A percentile compares a stretch with the other conserved stretches of the same genome.
phyloP scores from a whole-genome alignment of 2,329 filamentous ascomycete genomes.

The Cladosporium sp. region DNA sequence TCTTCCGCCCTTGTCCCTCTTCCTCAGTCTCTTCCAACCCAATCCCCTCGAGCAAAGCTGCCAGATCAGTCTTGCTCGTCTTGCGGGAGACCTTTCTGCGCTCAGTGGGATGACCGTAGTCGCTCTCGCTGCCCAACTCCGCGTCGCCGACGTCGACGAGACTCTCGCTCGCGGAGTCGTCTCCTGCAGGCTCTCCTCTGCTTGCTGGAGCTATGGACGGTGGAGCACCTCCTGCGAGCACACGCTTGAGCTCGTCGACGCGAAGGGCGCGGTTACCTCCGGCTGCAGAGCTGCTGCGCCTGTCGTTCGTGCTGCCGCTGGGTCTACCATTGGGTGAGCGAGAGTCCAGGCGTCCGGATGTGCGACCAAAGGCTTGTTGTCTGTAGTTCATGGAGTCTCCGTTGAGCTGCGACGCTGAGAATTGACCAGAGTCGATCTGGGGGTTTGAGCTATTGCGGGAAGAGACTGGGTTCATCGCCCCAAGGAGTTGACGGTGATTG shows the following conservation, averaged over 20 bases:
- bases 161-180: slow-evolving; percentile 57
- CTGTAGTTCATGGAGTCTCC: background rate
- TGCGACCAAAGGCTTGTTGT: slow-evolving; percentile 11
- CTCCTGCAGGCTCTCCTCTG: slow-evolving; percentile 37
- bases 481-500: slow-evolving; percentile 22
- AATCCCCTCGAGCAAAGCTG: slow-evolving; percentile 14
- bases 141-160: slow-evolving; percentile 44
- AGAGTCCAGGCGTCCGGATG: slow-evolving; percentile 11
- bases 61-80: slow-evolving; percentile 10
- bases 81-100: slow-evolving; percentile 9
- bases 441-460: slow-evolving; percentile 9
- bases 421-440: background rate
- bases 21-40: slow-evolving; percentile 3
- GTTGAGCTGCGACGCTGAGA: background rate
- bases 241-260: slow-evolving; percentile 43
- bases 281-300: slow-evolving; percentile 40
- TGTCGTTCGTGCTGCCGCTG: slow-evolving; percentile 38
- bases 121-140: slow-evolving; percentile 16
- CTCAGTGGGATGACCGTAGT: background rate
- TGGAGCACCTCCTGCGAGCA: slow-evolving; percentile 32
- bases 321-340: slow-evolving; percentile 15
- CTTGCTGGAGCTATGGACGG: slow-evolving; percentile 20
- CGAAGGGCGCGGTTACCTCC: slow-evolving; percentile 30
- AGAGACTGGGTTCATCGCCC: slow-evolving; percentile 13
- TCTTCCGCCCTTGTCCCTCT: background rate